Evolutionary conservation across 345 rosid species (phyloP).

Genomic region (Pugionium cornutum): DNA sequence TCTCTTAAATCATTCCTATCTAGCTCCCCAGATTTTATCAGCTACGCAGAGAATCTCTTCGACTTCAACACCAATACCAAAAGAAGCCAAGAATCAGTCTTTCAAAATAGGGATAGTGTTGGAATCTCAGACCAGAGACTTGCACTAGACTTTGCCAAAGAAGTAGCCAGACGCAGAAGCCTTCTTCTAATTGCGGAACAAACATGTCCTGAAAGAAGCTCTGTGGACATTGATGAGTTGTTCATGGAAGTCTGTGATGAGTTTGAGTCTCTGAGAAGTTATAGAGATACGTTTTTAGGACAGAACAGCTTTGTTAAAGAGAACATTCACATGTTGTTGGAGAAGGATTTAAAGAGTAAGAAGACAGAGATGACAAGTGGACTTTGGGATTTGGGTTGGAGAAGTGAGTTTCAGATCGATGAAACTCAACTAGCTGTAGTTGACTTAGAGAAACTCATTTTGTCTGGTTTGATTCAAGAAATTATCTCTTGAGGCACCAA

Average conservation of each 20-base stretch:
- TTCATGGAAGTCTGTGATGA: conserved; percentile 58
- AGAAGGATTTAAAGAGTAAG: conserved; percentile 52
- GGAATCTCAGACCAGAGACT: conserved; percentile 42
- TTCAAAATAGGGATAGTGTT: conserved; percentile 11
- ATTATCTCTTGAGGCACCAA: conserved; percentile 30
- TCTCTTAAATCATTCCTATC: conserved; percentile 49
- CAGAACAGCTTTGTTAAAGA: conserved; percentile 39
- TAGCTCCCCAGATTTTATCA: conserved; percentile 49
- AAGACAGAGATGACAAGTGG: conserved; percentile 41
- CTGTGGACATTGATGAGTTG: conserved; percentile 51
- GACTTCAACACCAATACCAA: conserved; percentile 38
- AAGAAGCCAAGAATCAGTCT: conserved; percentile 21
- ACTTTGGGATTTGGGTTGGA: conserved; percentile 84
- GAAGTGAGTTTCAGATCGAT: conserved; percentile 50
- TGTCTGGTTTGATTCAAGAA: conserved; percentile 61
- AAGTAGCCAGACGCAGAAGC: conserved; percentile 55
- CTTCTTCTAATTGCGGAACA: conserved; percentile 34
- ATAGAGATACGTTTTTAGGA: conserved; percentile 37
- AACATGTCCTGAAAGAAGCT: conserved; percentile 33
- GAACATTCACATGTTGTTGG: conserved; percentile 47
- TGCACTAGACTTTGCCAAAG: conserved; percentile 65
- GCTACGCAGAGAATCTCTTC: conserved; percentile 53
- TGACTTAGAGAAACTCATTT: conserved; percentile 59
- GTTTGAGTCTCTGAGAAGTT: conserved; percentile 50
- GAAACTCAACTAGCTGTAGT: conserved; percentile 57